Base-by-base conservation (phyloP, 1,139 yeast species). In the Saccharomyces pastorianus region DNA sequence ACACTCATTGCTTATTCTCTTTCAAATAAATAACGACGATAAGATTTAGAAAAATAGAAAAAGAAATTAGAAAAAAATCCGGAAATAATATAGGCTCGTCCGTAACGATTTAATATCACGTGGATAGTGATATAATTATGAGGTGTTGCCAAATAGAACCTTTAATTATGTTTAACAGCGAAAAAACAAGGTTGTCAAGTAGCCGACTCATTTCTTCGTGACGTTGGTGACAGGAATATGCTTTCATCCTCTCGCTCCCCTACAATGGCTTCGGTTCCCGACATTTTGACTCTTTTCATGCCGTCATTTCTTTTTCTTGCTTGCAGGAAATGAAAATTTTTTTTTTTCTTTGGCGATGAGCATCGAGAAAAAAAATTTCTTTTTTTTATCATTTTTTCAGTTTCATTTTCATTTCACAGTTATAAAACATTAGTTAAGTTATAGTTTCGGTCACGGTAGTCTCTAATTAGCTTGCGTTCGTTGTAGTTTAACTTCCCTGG, bases 341-440 rank as follows among this genome's bases (percentile, higher is more conserved):
- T 32, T 28, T 29, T 29, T 9, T 29, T 29, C n/a, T 29, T 29
- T 29, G 32, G 38, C 38, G 38, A 32, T 32, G 38, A 32, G 38
- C 38, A 32, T 32, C 38, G 38, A 32, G 38, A 17, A 32, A n/a
- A n/a, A 32, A 20, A 20, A 38, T 38, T 38, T 38, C 44, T 38
- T 38, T 38, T 38, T 38, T 38, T 49, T 27, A n/a, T 49, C 44
- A 11, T 38, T 38, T 38, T 38, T 38, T 38, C 25, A 88, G 86
- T 79, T 93, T n/a, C 17, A 32, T 32, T 32, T 32, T 6, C 14
- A n/a, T 14, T 32, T 32, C 17, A 14, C 38, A n/a, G 17, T 32
- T 32, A 32, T 32, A 32, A 32, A 32, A 17, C 17, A 32, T n/a
- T 32, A 6, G 17, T 32, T 32, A 9, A 14, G 38, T n/a, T 14